Percentiles rank a stretch among this genome's conserved stretches.
These are phyloP conservation scores for Metschnikowia continentalis DNA, from an alignment of 805 yeast species.

Conservation along the genomic window DNA sequence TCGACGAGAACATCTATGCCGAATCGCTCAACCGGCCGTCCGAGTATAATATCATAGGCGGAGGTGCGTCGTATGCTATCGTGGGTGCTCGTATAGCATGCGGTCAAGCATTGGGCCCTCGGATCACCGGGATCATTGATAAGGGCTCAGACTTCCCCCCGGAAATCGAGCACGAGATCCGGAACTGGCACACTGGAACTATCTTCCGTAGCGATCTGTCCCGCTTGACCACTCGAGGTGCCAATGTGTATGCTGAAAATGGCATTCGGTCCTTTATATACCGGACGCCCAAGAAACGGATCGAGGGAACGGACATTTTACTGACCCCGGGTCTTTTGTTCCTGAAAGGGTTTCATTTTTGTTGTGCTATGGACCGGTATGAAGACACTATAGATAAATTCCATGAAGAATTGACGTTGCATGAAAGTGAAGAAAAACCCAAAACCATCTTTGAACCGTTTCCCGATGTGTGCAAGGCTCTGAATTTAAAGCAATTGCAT, in stretches of 20 bases:
- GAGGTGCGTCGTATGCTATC: slow-evolving; percentile 82
- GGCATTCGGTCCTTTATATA: slow-evolving; percentile 59
- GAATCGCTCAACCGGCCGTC: slow-evolving; percentile 27
- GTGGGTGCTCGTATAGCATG: slow-evolving; percentile 65
- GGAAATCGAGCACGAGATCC: slow-evolving; percentile 40
- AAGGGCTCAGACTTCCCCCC: slow-evolving; percentile 74
- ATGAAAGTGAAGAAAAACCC: slow-evolving; percentile 21
- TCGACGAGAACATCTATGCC: slow-evolving; percentile 75
- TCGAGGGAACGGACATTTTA: slow-evolving; percentile 53
- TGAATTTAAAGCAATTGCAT: slow-evolving; percentile 31
- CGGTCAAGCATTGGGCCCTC: slow-evolving; percentile 28
- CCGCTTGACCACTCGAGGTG: slow-evolving; percentile 75
- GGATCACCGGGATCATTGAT: slow-evolving; percentile 70
- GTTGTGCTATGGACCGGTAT: slow-evolving; percentile 69
- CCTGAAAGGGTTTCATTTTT: slow-evolving; percentile 56
- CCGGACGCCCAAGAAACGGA: slow-evolving; percentile 55
- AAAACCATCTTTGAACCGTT: slow-evolving; percentile 78
- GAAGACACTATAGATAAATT: slow-evolving; percentile 40
- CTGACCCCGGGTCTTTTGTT: slow-evolving; percentile 31
- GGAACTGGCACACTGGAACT: slow-evolving; percentile 60
- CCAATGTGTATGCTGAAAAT: slow-evolving; percentile 64
- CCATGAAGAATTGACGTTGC: slow-evolving; percentile 1
- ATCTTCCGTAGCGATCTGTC: slow-evolving; percentile 47
- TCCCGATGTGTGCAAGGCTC: slow-evolving; percentile 67
- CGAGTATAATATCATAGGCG: slow-evolving; percentile 65